These are phyloP conservation scores for Furcasterigmium furcatum DNA, from an alignment of 2,329 filamentous ascomycete species.

Conservation along the genomic window DNA sequence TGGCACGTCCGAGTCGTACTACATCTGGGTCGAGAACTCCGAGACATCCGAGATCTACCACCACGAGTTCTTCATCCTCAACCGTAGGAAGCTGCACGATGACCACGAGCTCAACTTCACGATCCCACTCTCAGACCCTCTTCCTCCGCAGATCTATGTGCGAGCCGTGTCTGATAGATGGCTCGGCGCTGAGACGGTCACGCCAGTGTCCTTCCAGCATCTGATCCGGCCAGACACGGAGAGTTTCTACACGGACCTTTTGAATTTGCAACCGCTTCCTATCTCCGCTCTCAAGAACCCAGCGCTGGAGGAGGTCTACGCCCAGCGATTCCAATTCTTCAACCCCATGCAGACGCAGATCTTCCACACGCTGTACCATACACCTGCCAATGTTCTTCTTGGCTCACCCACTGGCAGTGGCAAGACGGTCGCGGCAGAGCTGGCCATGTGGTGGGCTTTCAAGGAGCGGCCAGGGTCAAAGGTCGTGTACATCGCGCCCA, in stretches of 20 bases:
- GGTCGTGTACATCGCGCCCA: conserved; percentile 97
- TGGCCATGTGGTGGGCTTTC: conserved; percentile 99
- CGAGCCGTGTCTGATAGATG: conserved; percentile 92
- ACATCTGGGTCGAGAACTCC: conserved; percentile 98
- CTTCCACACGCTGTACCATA: conserved; percentile 95
- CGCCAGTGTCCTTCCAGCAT: conserved; percentile 95
- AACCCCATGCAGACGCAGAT: conserved; percentile 99
- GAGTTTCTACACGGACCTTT: conserved; percentile 91
- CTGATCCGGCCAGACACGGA: conserved; percentile 96
- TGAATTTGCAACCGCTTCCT: conserved; percentile 87
- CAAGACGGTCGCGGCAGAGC: conserved; percentile 92
- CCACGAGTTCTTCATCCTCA: conserved; percentile 94
- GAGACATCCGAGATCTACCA: conserved; percentile 98
- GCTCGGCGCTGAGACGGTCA: conserved; percentile 94
- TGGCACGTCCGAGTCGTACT: conserved; percentile 93
- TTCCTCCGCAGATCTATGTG: conserved; percentile 95
- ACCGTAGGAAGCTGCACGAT: conserved; percentile 83
- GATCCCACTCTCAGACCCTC: conserved; percentile 87
- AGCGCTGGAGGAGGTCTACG: conserved; percentile 83
- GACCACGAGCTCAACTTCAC: conserved; percentile 99
- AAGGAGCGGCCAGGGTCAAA: conserved; percentile 91
- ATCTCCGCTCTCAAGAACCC: conserved; percentile 86
- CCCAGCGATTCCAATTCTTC: conserved; percentile 88
- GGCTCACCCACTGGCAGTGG: conserved; percentile 96
- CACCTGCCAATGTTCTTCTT: conserved; percentile 83